Evolutionary conservation across 2,329 filamentous ascomycete species (phyloP).

Genomic region (Aspergillus jensenii): DNA sequence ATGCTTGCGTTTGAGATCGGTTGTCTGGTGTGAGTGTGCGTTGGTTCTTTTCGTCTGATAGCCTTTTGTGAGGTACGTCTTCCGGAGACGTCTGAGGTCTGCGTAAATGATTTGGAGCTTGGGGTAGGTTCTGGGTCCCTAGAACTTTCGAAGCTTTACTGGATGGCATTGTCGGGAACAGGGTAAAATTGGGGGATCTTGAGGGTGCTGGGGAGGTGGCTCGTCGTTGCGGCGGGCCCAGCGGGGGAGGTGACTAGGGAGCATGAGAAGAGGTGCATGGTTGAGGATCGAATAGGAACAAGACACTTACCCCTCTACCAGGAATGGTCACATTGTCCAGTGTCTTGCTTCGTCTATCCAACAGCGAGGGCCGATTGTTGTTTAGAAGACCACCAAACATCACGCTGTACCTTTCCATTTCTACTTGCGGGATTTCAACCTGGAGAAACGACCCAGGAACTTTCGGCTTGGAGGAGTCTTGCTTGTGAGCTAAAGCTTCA

Average conservation of each 20-base stretch:
- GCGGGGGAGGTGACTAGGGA: constrained; percentile 1
- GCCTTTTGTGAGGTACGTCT: constrained; percentile 16
- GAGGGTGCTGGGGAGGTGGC: constrained; percentile 38
- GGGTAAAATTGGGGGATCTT: constrained; percentile 37
- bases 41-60: constrained; percentile 14
- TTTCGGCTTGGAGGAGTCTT: constrained; percentile 5
- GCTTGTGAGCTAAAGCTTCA: constrained; percentile 15
- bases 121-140: constrained; percentile 33
- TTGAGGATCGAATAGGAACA: background rate
- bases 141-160: constrained; percentile 31
- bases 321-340: constrained; percentile 55
- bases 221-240: constrained; percentile 29
- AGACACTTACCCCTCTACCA: constrained; percentile 40
- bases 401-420: constrained; percentile 86
- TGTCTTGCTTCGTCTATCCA: constrained; percentile 38
- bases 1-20: background rate
- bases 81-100: constrained; percentile 22
- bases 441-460: constrained; percentile 55
- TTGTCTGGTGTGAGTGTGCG: constrained; percentile 11
- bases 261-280: background rate
- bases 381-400: constrained; percentile 81
- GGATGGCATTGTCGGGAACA: constrained; percentile 38
- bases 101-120: constrained; percentile 25
- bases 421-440: constrained; percentile 75
- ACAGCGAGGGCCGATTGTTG: constrained; percentile 37